phyloP scores from a whole-genome alignment of 345 rosid genomes.

The Camelina sativa region DNA sequence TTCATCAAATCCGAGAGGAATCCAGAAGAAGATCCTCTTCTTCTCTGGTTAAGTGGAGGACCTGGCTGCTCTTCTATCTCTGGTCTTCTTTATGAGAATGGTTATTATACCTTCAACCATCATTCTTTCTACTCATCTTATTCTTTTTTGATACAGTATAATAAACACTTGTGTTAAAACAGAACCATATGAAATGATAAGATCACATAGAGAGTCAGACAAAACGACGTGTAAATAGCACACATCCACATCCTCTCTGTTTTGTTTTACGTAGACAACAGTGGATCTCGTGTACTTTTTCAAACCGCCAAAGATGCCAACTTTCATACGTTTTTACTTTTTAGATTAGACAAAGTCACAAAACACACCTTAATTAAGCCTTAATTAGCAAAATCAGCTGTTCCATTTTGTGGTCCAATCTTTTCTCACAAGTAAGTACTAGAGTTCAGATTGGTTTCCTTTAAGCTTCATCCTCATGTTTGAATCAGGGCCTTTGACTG shows the following conservation, averaged over 20 bases:
- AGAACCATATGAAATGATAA: neutral
- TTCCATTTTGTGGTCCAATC: neutral
- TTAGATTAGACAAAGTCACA: neutral
- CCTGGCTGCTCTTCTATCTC: slow-evolving; percentile 66
- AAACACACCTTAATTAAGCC: neutral
- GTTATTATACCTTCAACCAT: neutral
- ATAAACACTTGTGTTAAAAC: neutral
- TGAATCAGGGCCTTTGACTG: slow-evolving; percentile 59
- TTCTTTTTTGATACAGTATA: no score
- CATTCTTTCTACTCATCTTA: neutral
- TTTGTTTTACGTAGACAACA: neutral
- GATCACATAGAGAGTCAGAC: neutral
- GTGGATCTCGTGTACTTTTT: neutral
- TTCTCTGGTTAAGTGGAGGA: slow-evolving; percentile 78
- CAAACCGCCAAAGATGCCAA: neutral
- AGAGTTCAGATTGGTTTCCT: neutral
- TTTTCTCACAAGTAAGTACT: neutral
- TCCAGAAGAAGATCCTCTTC: slow-evolving; percentile 57
- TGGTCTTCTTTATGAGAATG: slow-evolving; percentile 39
- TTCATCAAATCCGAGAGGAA: slow-evolving; percentile 62
- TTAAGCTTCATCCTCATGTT: neutral
- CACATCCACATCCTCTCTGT: neutral
- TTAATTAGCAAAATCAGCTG: neutral
- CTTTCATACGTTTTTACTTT: neutral
- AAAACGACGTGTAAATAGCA: neutral